phyloP scores from a whole-genome alignment of 352 stramenopile genomes.

The Phytophthora pistaciae region DNA sequence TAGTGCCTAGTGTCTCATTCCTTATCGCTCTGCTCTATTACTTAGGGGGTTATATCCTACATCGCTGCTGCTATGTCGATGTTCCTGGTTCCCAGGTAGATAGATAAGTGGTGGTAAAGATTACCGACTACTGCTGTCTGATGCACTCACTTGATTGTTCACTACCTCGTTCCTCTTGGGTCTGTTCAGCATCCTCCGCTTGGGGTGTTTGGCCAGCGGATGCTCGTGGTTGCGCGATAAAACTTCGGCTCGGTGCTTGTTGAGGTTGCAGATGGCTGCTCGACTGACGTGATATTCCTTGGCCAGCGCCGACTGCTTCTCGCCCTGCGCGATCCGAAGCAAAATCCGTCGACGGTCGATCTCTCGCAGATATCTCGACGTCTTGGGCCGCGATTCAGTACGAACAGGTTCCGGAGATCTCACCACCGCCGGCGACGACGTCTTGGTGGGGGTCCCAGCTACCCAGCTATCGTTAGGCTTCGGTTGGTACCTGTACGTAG shows the following conservation, averaged over 20 bases:
- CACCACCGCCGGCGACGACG: background rate
- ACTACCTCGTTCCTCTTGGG: background rate
- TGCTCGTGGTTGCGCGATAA: conserved; percentile 58
- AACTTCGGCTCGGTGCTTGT: conserved; percentile 69
- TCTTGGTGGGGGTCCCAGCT: conserved; percentile 4
- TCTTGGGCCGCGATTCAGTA: conserved; percentile 36
- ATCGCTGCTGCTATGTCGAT: background rate
- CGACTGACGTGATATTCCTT: conserved; percentile 80
- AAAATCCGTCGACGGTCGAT: conserved; percentile 74
- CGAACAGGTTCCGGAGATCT: conserved; percentile 23
- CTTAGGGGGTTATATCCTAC: background rate
- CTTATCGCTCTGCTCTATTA: background rate
- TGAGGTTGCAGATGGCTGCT: conserved; percentile 75
- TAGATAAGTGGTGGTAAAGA: background rate
- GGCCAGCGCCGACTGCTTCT: conserved; percentile 69
- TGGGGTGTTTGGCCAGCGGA: conserved; percentile 71
- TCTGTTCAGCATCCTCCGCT: conserved; percentile 38
- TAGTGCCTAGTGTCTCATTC: background rate
- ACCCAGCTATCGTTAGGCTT: background rate
- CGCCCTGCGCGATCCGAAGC: conserved; percentile 60
- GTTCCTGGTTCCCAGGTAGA: background rate
- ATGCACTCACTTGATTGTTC: conserved; percentile 6
- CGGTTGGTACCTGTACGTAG: background rate
- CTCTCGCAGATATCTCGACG: conserved; percentile 71
- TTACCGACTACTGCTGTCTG: conserved; percentile 7